Conservation (phyloP, 306 rosid genomes). For the Castanospermum australe region DNA sequence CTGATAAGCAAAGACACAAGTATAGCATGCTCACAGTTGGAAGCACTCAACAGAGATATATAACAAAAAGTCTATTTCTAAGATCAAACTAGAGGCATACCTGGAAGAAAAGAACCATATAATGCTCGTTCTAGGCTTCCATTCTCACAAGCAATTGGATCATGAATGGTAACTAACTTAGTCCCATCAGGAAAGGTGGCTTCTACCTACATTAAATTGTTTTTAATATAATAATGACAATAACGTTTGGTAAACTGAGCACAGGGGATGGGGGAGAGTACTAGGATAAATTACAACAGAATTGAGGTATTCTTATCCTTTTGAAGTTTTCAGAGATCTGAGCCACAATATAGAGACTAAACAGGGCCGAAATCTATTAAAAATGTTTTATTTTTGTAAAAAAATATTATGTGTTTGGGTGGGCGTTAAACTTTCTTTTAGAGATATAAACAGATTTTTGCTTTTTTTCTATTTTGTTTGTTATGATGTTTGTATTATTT, state of each 20-base stretch:
- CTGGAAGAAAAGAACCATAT: slow-evolving; percentile 91
- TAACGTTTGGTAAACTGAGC: slow-evolving; percentile 4
- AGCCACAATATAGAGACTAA: too few relatives aligned
- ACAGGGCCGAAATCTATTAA: too few relatives aligned
- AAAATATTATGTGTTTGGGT: too few relatives aligned
- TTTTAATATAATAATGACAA: background rate
- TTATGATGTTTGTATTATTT: too few relatives aligned
- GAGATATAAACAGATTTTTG: too few relatives aligned
- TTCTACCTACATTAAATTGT: slow-evolving; percentile 63
- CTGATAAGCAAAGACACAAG: background rate
- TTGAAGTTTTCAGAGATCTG: too few relatives aligned
- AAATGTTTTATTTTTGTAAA: too few relatives aligned
- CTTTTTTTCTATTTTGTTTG: too few relatives aligned
- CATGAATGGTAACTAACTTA: slow-evolving; percentile 80
- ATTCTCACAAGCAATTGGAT: slow-evolving; percentile 65
- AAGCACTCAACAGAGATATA: background rate
- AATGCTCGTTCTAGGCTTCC: slow-evolving; percentile 85
- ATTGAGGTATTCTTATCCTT: slow-evolving; percentile 27
- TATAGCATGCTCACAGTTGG: slow-evolving; percentile 1
- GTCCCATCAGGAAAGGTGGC: slow-evolving; percentile 93
- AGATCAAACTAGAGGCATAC: slow-evolving; percentile 36
- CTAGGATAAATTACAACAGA: background rate
- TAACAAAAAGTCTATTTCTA: slow-evolving; percentile 11
- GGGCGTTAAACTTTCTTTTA: too few relatives aligned
- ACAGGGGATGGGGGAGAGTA: background rate